Conservation (phyloP, 805 yeast genomes). For the Sungouiozyma ichnusensis region DNA sequence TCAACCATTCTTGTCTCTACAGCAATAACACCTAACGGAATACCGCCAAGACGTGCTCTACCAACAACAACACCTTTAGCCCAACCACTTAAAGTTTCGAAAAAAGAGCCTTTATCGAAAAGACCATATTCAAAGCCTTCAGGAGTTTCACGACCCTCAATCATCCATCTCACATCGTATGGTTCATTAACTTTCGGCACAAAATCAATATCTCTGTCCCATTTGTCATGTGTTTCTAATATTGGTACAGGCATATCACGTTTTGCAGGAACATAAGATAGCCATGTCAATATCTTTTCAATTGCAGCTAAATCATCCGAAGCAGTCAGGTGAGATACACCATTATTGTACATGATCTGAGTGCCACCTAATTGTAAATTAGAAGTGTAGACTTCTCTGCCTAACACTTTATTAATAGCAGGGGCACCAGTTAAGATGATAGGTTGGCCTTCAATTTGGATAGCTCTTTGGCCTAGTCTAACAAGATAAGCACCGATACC, state of each 20-base stretch:
- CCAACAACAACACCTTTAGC: conserved; percentile 98
- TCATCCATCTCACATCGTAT: conserved; percentile 91
- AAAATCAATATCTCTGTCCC: conserved; percentile 91
- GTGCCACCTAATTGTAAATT: conserved; percentile 98
- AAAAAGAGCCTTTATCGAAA: conserved; percentile 89
- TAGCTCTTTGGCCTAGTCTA: conserved; percentile 96
- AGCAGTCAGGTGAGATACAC: conserved; percentile 98
- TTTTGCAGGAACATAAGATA: conserved; percentile 86
- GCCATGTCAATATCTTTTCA: conserved; percentile 88
- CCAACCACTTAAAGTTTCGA: conserved; percentile 96
- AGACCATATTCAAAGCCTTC: conserved; percentile 77
- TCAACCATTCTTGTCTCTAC: conserved; percentile 90
- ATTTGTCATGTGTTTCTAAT: conserved; percentile 64
- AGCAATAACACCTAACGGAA: conserved; percentile 95
- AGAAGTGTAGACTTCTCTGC: conserved; percentile 94
- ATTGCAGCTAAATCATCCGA: conserved; percentile 94
- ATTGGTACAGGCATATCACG: conserved; percentile 88
- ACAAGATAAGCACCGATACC: conserved; percentile 99
- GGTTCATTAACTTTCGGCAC: conserved; percentile 60
- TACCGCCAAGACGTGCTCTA: conserved; percentile 97
- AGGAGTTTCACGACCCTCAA: conserved; percentile 61
- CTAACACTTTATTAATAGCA: conserved; percentile 91
- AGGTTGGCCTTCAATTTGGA: conserved; percentile 98
- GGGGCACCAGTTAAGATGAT: conserved; percentile 98
- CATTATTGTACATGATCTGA: conserved; percentile 95